These are phyloP conservation scores for Pyrus pyrifolia DNA, from an alignment of 306 rosid species.

Conservation along the genomic window DNA sequence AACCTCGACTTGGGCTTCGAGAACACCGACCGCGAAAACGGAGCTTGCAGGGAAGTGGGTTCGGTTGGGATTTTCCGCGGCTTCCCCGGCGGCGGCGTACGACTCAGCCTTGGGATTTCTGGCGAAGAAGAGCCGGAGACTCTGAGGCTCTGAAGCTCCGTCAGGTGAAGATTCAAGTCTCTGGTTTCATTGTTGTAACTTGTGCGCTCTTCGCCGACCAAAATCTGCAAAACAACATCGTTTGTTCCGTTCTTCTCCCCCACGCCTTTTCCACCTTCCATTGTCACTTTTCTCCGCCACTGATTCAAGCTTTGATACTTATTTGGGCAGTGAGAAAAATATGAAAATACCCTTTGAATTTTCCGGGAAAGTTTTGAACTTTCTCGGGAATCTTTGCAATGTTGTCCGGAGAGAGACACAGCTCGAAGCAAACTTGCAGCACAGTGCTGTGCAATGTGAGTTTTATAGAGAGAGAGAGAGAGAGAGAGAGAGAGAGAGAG, in stretches of 20 bases:
- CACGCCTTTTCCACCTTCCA: constrained; percentile 29
- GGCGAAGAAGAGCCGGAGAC: constrained; percentile 19
- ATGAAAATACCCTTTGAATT: not conserved
- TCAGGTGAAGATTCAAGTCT: constrained; percentile 23
- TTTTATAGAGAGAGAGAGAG: not conserved
- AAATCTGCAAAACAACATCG: constrained; percentile 53
- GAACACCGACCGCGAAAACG: constrained; percentile 39
- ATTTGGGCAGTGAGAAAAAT: not conserved
- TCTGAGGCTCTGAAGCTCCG: constrained; percentile 25
- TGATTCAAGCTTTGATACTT: not conserved
- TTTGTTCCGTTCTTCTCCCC: constrained; percentile 35
- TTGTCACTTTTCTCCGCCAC: not conserved
- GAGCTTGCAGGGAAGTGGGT: constrained; percentile 11
- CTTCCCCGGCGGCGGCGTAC: constrained; percentile 4
- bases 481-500: not conserved
- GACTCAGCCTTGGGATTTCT: constrained; percentile 12
- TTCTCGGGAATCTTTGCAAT: not conserved
- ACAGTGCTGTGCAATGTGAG: not conserved
- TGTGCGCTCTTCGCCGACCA: constrained; percentile 16
- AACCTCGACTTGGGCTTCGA: constrained; percentile 63
- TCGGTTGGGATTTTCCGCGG: constrained; percentile 34
- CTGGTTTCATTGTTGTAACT: not conserved
- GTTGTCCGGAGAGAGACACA: not conserved
- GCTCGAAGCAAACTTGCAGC: not conserved
- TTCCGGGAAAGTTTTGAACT: not conserved